Evolutionary conservation across 139 green algal genomes (phyloP), one percentile per base, ranked within the genome.

Genomic region (Raphidocelis subcapitata): DNA sequence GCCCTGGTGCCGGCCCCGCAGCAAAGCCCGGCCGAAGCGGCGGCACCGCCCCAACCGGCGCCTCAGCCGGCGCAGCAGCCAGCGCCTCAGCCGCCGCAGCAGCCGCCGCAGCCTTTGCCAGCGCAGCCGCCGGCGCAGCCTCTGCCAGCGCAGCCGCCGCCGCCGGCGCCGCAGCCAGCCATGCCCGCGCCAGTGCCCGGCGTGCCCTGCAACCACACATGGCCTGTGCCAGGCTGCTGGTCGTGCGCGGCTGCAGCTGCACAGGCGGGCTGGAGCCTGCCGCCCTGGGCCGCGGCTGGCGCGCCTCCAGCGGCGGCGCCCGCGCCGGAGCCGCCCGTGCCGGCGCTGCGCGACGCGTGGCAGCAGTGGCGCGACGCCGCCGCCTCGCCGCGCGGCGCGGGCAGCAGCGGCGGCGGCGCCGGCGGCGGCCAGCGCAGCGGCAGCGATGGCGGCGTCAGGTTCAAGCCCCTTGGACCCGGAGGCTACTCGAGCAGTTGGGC

Each of bases 141-240:
- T 8, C 41, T 12, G 41, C 41, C 8, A 12, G 8, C 41, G 41
- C 41, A 49, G 41, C 41, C 8, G 41, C 41, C 41, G 41, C 41
- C 8, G 12, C 41, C 41, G 8, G 41, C 41, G 12, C 8, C 32
- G 33, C 28, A 28, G 4, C 29, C 21, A 35, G 46, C 28, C 4
- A 63, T 28, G 33, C 32, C 65, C 49, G 65, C 36, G 8, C 47
- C n/a, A 47, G 32, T 72, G 62, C 49, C 62, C 62, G 47, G 49
- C 29, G n/a, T 29, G 47, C 1, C 52, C n/a, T 52, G 67, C 62
- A 29, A 51, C 57, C 14, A 54, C 61, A 51, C 44, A 29, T 33
- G 51, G 56, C 21, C 41, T 31, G 20, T n/a, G 29, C 21, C 64
- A 35, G 28, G 31, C 23, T 41, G 26, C 26, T 35, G 8, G 36